phyloP scores from a whole-genome alignment of 2,329 filamentous ascomycete genomes.

The Hymenoscyphus fructigenus region DNA sequence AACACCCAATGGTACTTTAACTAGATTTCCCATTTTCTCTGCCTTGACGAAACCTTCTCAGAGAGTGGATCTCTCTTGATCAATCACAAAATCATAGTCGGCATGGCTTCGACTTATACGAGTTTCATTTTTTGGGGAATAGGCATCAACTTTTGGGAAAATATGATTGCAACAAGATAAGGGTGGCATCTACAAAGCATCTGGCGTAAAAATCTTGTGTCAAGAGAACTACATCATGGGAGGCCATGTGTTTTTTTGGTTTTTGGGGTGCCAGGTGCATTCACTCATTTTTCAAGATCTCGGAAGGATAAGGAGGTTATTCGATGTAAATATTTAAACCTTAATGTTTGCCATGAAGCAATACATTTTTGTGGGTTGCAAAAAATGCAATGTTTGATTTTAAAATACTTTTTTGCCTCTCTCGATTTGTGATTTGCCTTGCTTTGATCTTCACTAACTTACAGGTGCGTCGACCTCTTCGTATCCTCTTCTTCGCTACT shows the following conservation, averaged over 20 bases:
- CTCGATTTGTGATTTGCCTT: neutral
- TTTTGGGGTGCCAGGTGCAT: neutral
- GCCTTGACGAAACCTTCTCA: slow-evolving; percentile 21
- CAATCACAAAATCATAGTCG: slow-evolving; percentile 21
- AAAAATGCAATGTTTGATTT: slow-evolving; percentile 2
- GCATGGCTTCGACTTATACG: slow-evolving; percentile 30
- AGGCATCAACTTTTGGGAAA: slow-evolving; percentile 18
- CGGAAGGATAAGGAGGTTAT: neutral
- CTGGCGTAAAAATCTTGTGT: too few species aligned
- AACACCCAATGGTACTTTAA: slow-evolving; percentile 49
- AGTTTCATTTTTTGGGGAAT: slow-evolving; percentile 29
- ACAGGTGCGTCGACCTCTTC: too few species aligned
- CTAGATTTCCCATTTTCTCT: slow-evolving; percentile 20
- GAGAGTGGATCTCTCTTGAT: slow-evolving; percentile 34
- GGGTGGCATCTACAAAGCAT: neutral
- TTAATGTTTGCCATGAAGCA: slow-evolving; percentile 22
- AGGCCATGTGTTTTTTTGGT: neutral
- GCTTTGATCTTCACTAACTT: too few species aligned
- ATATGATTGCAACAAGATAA: slow-evolving; percentile 9
- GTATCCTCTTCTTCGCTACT: too few species aligned
- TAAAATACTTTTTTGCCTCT: neutral
- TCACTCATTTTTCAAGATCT: neutral
- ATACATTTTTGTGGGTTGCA: neutral
- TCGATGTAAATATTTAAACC: slow-evolving; percentile 32
- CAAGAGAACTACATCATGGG: neutral